These are phyloP conservation scores for Astrephomene gubernaculifera DNA, from an alignment of 139 green algal genomes.

Conservation along the genomic window DNA sequence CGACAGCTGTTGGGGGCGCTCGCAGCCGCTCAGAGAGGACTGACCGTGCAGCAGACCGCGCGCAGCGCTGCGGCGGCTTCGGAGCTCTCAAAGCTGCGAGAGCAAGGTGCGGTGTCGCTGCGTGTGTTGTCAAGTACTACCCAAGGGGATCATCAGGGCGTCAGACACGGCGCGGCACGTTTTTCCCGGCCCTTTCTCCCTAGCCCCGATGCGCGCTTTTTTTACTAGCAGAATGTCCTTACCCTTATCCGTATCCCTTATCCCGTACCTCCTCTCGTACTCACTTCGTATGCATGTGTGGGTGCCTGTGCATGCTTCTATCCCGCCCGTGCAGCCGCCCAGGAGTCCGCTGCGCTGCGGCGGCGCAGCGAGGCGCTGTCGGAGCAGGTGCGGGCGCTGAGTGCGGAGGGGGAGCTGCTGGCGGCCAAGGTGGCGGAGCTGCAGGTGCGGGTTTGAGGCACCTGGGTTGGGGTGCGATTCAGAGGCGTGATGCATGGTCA, in stretches of 20 bases:
- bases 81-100: background rate
- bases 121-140: too few species aligned
- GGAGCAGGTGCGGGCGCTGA: constrained; percentile 4
- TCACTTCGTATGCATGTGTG: too few species aligned
- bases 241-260: too few species aligned
- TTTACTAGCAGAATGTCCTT: too few species aligned
- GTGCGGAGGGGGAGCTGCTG: background rate
- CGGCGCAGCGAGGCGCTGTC: background rate
- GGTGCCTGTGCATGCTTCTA: too few species aligned
- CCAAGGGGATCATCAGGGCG: too few species aligned
- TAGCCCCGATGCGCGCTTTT: too few species aligned
- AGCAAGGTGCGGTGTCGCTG: constrained; percentile 22
- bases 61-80: background rate
- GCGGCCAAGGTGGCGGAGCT: background rate
- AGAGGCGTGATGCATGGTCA: too few species aligned
- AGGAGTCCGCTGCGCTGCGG: background rate
- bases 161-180: too few species aligned
- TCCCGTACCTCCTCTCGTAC: too few species aligned
- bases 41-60: background rate
- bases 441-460: background rate
- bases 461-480: too few species aligned
- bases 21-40: background rate
- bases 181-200: too few species aligned
- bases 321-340: background rate
- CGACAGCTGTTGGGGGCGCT: constrained; percentile 26